Conservation (phyloP, 1,284 basidiomycete species). For the Inonotus hispidus region DNA sequence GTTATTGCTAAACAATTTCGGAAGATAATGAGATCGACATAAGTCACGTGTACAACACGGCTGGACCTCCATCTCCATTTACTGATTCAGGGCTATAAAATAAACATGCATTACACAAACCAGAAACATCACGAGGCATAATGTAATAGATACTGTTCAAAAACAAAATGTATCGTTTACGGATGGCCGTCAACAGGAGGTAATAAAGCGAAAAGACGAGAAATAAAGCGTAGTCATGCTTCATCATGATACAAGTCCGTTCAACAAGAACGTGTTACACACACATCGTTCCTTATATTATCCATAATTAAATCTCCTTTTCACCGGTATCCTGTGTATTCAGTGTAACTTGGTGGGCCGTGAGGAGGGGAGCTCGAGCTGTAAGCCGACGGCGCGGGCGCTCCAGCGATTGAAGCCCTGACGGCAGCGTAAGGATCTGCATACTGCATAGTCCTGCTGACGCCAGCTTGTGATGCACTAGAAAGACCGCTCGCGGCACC, state of each 20-base stretch:
- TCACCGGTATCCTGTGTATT: slow-evolving; percentile 18
- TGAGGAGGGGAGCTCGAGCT: not conserved
- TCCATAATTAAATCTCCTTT: not conserved
- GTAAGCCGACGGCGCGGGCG: not conserved
- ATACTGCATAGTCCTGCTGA: slow-evolving; percentile 86
- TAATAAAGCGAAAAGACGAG: not conserved
- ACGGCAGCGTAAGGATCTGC: slow-evolving; percentile 78
- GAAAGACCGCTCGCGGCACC: slow-evolving; percentile 23
- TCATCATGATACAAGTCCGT: slow-evolving; percentile 2
- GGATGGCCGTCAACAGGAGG: not conserved
- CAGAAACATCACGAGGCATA: not conserved
- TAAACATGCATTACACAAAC: no score
- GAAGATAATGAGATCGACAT: no score
- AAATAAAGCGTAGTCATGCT: not conserved
- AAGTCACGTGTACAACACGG: no score
- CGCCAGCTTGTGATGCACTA: slow-evolving; percentile 38
- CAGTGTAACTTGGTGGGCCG: slow-evolving; percentile 16
- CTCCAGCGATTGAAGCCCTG: slow-evolving; percentile 43
- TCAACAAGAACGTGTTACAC: slow-evolving; percentile 1
- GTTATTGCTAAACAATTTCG: no score
- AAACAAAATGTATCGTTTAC: not conserved
- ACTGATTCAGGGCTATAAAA: no score
- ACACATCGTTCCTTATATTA: slow-evolving; percentile 1
- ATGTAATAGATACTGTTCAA: not conserved
- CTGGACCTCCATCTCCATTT: no score